Evolutionary conservation across 2,329 filamentous ascomycete species (phyloP).

Genomic region (Ampelomyces quisqualis): DNA sequence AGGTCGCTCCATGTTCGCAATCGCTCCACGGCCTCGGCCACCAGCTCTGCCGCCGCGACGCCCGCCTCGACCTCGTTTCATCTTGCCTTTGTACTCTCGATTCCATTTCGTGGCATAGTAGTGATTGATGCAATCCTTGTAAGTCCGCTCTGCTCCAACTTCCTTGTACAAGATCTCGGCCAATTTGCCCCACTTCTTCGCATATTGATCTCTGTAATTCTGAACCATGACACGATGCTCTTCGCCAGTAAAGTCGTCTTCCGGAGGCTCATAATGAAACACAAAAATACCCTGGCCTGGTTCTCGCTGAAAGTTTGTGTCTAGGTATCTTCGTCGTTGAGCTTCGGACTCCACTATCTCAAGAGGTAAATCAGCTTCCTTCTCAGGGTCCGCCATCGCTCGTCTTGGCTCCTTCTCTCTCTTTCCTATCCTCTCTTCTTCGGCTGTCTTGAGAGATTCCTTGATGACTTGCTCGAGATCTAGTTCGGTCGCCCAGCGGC

Average conservation of each 20-base stretch:
- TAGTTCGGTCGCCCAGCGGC: constrained; percentile 59
- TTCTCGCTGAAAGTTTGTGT: constrained; percentile 65
- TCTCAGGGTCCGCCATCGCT: constrained; percentile 71
- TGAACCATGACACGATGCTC: constrained; percentile 72
- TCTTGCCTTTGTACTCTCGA: constrained; percentile 73
- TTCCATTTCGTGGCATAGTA: constrained; percentile 80
- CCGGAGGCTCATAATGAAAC: constrained; percentile 71
- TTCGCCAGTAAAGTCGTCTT: constrained; percentile 72
- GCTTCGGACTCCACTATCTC: constrained; percentile 66
- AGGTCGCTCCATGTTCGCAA: constrained; percentile 51
- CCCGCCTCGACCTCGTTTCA: constrained; percentile 43
- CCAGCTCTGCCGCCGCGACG: constrained; percentile 35
- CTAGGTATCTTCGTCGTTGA: constrained; percentile 60
- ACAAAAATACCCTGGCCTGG: constrained; percentile 66
- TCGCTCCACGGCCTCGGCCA: constrained; percentile 59
- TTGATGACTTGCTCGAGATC: constrained; percentile 72
- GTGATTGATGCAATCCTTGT: constrained; percentile 79
- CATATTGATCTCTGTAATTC: constrained; percentile 67
- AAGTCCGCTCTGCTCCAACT: constrained; percentile 61
- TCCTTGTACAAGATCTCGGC: constrained; percentile 60
- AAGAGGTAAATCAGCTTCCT: constrained; percentile 72
- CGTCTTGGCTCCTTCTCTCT: constrained; percentile 61
- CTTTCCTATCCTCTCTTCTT: constrained; percentile 69
- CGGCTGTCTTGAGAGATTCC: constrained; percentile 66
- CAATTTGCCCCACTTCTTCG: constrained; percentile 81